Percentiles rank a stretch among this genome's conserved stretches.
These are phyloP conservation scores for Cajanus cajan DNA, from an alignment of 306 rosid species.

Conservation along the genomic window DNA sequence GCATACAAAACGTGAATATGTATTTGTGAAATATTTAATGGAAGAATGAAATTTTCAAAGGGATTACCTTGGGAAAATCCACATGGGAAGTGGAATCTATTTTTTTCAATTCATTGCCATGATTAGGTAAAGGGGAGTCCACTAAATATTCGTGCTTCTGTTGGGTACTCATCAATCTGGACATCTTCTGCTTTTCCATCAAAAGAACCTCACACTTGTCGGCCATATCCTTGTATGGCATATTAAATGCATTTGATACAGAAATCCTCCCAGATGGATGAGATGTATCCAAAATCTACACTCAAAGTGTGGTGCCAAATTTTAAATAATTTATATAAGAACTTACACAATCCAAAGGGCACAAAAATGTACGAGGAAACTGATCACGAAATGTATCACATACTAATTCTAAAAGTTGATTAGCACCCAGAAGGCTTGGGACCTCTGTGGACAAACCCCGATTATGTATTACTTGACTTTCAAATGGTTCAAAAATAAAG, in stretches of 20 bases:
- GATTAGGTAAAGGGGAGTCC: slow-evolving; percentile 32
- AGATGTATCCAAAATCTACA: slow-evolving; percentile 73
- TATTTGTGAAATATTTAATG: neutral
- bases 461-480: slow-evolving; percentile 46
- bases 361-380: slow-evolving; percentile 23
- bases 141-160: slow-evolving; percentile 43
- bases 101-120: slow-evolving; percentile 38
- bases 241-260: slow-evolving; percentile 44
- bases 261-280: slow-evolving; percentile 64
- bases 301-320: slow-evolving; percentile 13
- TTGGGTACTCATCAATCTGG: slow-evolving; percentile 56
- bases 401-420: slow-evolving; percentile 92
- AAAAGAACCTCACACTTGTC: slow-evolving; percentile 74
- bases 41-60: slow-evolving; percentile 19
- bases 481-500: slow-evolving; percentile 51
- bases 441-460: slow-evolving; percentile 39
- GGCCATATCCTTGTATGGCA: slow-evolving; percentile 82
- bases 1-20: neutral
- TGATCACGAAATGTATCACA: slow-evolving; percentile 35
- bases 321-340: slow-evolving; percentile 6
- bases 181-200: slow-evolving; percentile 79
- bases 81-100: slow-evolving; percentile 10
- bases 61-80: slow-evolving; percentile 46
- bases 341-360: slow-evolving; percentile 24
- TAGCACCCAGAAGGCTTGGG: slow-evolving; percentile 63